Evolutionary conservation across 1,139 yeast genomes (phyloP), one percentile per base, ranked within the genome.

Genomic region (Yamadazyma taylorii): DNA sequence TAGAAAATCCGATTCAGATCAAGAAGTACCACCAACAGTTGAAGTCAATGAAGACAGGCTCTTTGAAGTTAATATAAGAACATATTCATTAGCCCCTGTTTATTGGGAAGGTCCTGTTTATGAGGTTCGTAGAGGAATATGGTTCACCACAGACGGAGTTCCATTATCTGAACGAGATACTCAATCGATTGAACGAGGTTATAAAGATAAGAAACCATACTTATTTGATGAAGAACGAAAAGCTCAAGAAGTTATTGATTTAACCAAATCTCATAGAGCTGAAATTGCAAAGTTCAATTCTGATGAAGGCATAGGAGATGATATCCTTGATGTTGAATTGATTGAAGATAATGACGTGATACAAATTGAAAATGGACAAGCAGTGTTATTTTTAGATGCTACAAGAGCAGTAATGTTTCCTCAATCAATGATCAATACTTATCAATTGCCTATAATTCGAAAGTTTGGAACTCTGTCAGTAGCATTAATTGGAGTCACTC

Each of bases 101-200:
- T 90, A 82, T 56, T 90, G 97, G 97, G 82, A 79, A 3, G 97
- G 97, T 1, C 95, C 97, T 0, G 64, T 69, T 1, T 92, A 81
- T 53, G 92, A 85, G 45, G 86, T 90, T 1, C 69, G 96, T 26
- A 64, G 97, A 35, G 96, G 96, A 0, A 60, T 80, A 1, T 90
- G 98, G 98, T 88, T 87, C 54, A 66, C 71, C 34, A 58, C 75
- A 4, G 77, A 76, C 37, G 81, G 83, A 3, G 54, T 58, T 5
- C 97, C 97, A 0, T 60, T 88, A 19, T 59, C 73, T 3, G 67
- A 66, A 7, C 57, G 61, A 1, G 40, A 83, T 4, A 67, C 95
- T 0, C 62, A 66, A 2, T 79, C 76, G 37, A 54, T 90, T 14
- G 97, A 90, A 56, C 49, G 52, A 2, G 76, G 78, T 0, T 84